A percentile compares a stretch with the other conserved stretches of the same genome.
Evolutionary conservation across 768 basidiomycete genomes (phyloP).

Genomic region (Termitomyces titanicus): DNA sequence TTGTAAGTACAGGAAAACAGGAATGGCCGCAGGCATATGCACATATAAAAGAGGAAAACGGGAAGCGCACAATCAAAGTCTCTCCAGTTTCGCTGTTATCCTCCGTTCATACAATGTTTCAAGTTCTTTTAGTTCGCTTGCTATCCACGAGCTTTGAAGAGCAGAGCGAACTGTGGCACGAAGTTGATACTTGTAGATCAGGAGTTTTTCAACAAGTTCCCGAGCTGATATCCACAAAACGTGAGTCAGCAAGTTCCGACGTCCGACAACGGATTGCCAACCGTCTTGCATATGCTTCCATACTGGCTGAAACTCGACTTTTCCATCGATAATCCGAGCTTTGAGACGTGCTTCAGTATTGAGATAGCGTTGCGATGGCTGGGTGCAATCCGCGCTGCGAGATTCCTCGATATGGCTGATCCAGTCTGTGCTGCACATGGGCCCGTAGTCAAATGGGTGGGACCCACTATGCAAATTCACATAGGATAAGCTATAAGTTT

Average conservation of each 20-base stretch:
- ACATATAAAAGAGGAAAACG: slow-evolving; percentile 4
- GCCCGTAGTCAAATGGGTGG: slow-evolving; percentile 74
- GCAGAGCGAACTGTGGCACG: slow-evolving; percentile 66
- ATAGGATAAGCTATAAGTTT: not conserved
- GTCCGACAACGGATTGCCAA: slow-evolving; percentile 25
- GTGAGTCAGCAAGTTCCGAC: not conserved
- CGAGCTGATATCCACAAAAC: slow-evolving; percentile 40
- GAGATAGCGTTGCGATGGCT: slow-evolving; percentile 39
- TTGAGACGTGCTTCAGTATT: slow-evolving; percentile 61
- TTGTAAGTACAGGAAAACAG: slow-evolving; percentile 4
- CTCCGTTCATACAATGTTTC: slow-evolving; percentile 58
- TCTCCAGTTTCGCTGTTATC: slow-evolving; percentile 26
- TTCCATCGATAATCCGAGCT: slow-evolving; percentile 62
- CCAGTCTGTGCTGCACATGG: slow-evolving; percentile 32
- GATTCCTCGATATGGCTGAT: slow-evolving; percentile 31
- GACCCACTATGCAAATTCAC: slow-evolving; percentile 44
- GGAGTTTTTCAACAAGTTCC: slow-evolving; percentile 54
- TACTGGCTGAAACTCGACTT: slow-evolving; percentile 50
- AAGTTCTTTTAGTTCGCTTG: slow-evolving; percentile 55
- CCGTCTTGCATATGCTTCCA: slow-evolving; percentile 63
- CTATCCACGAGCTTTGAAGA: slow-evolving; percentile 65
- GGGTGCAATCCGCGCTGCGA: slow-evolving; percentile 23
- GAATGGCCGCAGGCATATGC: slow-evolving; percentile 4
- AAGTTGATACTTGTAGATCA: slow-evolving; percentile 50
- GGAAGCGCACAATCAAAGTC: slow-evolving; percentile 6